Conservation (phyloP, 2,329 filamentous ascomycete species). For the Zasmidium angulare region DNA sequence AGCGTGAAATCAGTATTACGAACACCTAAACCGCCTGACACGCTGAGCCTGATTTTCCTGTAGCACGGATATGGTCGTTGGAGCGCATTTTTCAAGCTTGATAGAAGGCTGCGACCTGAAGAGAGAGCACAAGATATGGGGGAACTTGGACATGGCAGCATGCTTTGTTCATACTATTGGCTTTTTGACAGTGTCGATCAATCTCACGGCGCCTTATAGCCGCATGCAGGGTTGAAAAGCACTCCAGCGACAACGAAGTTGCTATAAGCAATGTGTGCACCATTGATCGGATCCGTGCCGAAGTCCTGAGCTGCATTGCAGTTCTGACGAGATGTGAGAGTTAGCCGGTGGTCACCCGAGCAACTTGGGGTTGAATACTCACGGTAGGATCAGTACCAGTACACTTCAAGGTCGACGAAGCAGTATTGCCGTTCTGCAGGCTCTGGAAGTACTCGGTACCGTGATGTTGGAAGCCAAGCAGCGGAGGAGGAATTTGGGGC, state of each 20-base stretch:
- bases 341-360: no score
- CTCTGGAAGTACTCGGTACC: slow-evolving; percentile 63
- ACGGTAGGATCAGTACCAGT: not conserved
- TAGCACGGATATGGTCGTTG: no score
- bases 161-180: no score
- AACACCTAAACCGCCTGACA: no score
- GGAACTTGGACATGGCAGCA: no score
- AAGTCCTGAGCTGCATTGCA: not conserved
- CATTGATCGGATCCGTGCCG: not conserved
- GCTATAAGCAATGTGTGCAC: not conserved
- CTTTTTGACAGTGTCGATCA: not conserved
- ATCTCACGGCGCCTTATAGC: not conserved
- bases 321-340: not conserved
- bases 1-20: no score
- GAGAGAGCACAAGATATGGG: no score
- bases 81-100: no score
- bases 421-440: not conserved
- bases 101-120: no score
- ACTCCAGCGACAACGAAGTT: not conserved
- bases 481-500: slow-evolving; percentile 63
- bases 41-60: no score
- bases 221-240: not conserved
- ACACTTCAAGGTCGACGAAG: not conserved
- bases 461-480: slow-evolving; percentile 64
- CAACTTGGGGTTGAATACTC: not conserved